A percentile compares a stretch with the other conserved stretches of the same genome.
Evolutionary conservation across 163 green algal genomes (phyloP).

Genomic region (Scenedesmus sp.): DNA sequence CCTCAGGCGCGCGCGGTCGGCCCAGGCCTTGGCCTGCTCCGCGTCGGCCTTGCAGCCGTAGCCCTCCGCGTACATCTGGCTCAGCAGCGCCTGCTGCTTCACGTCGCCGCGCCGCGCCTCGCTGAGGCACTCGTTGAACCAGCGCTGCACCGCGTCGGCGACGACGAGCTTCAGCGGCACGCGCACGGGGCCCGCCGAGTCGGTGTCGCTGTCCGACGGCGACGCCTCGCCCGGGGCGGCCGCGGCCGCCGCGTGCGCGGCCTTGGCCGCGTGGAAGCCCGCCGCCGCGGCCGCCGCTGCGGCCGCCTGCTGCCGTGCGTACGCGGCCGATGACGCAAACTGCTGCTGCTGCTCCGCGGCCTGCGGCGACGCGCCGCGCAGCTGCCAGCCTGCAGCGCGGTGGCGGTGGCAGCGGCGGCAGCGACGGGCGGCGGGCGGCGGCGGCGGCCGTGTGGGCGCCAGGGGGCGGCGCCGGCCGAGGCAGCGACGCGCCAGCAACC

Average conservation of each 20-base stretch:
- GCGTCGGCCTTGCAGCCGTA: slow-evolving; percentile 81
- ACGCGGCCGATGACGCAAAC: neutral
- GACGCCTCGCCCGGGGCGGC: slow-evolving; percentile 6
- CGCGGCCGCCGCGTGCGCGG: neutral
- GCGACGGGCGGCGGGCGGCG: neutral
- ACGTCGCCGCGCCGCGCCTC: slow-evolving; percentile 79
- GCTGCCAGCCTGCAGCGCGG: slow-evolving; percentile 8
- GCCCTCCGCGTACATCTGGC: slow-evolving; percentile 84
- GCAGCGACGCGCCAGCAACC: too few species aligned
- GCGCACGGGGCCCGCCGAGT: slow-evolving; percentile 35
- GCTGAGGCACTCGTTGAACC: slow-evolving; percentile 82
- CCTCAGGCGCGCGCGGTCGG: slow-evolving; percentile 69
- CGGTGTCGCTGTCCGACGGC: slow-evolving; percentile 12
- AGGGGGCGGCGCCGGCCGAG: too few species aligned
- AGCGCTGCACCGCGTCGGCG: slow-evolving; percentile 78
- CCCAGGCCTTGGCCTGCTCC: slow-evolving; percentile 67
- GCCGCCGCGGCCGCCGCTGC: neutral
- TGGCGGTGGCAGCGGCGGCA: neutral
- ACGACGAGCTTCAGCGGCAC: slow-evolving; percentile 74
- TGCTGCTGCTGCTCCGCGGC: neutral
- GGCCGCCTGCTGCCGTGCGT: slow-evolving; percentile 4
- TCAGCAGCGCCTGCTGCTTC: slow-evolving; percentile 83
- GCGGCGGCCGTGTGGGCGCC: too few species aligned
- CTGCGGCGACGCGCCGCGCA: neutral
- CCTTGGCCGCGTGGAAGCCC: neutral